These are phyloP conservation scores for Nigrograna mackinnonii DNA, from an alignment of 2,329 filamentous ascomycete species.

Conservation along the genomic window DNA sequence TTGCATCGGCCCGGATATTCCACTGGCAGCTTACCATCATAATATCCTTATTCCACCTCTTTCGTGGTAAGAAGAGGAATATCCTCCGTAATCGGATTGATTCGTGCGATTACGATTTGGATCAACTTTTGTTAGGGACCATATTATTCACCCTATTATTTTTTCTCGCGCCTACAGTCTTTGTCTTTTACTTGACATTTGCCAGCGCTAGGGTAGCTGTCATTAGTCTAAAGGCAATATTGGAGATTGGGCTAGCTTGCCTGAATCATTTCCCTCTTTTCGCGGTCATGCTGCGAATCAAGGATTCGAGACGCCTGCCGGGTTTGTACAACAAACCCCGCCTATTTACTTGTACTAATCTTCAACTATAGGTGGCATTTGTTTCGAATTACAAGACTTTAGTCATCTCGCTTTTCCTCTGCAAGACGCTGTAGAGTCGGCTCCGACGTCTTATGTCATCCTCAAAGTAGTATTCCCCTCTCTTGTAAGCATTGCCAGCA, in stretches of 20 bases:
- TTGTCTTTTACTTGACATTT: slow-evolving; percentile 97
- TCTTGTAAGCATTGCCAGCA: not conserved
- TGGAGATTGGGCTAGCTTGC: slow-evolving; percentile 91
- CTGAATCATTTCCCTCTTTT: slow-evolving; percentile 98
- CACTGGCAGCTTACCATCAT: slow-evolving; percentile 99
- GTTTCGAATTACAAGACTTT: slow-evolving; percentile 85
- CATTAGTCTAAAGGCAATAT: slow-evolving; percentile 85
- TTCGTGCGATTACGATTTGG: slow-evolving; percentile 97
- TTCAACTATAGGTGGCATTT: slow-evolving; percentile 66
- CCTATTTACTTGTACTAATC: slow-evolving; percentile 2
- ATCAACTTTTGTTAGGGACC: slow-evolving; percentile 93
- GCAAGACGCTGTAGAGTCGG: slow-evolving; percentile 40
- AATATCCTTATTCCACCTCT: slow-evolving; percentile 96
- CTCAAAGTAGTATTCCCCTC: slow-evolving; percentile 66
- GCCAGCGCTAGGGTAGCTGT: slow-evolving; percentile 93
- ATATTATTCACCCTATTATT: slow-evolving; percentile 95
- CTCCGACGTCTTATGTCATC: slow-evolving; percentile 79
- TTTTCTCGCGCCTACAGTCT: slow-evolving; percentile 90
- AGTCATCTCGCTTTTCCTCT: slow-evolving; percentile 43
- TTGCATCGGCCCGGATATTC: slow-evolving; percentile 94
- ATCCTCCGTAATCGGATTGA: slow-evolving; percentile 96
- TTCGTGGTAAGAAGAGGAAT: slow-evolving; percentile 97
- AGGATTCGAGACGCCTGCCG: slow-evolving; percentile 87
- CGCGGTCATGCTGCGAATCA: slow-evolving; percentile 91
- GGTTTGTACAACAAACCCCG: slow-evolving; percentile 53